Base-by-base conservation (phyloP, 2,329 filamentous ascomycete species). In the Aspergillus sp. region DNA sequence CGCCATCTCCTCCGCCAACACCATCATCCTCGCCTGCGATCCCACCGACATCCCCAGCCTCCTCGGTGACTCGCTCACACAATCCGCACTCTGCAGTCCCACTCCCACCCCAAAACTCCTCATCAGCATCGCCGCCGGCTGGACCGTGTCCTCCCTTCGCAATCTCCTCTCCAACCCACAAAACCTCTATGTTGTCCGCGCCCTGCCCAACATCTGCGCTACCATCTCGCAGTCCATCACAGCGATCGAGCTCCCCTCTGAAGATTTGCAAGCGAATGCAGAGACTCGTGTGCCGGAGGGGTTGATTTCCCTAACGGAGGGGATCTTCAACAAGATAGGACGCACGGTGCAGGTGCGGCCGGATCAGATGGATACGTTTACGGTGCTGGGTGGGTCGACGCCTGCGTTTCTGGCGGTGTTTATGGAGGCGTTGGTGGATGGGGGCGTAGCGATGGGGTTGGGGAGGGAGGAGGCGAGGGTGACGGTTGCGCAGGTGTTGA, bases 401-500 rank as follows among this genome's bases (percentile, higher is more conserved):
- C 85, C 85, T 1, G 86, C 86, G 0, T 87, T 88, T 70, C 82
- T 83, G 47, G 84, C 85, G 0, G 73, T 88, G 6, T 78, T 88
- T 39, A 76, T 85, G 5, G 86, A 88, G 67, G 83, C 83, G 0
- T 77, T 87, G 60, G 83, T 85, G 2, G 85, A 88, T 67, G 86
- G 85, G 0, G 86, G 81, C 2, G 84, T 88, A 2, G 85, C 86
- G 0, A 87, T 87, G 78, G 86, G 86, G 1, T 67, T 88, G 17
- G 85, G 85, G 1, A 72, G 85, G 17, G 82, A 83, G 2, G 81
- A 87, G 67, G 85, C 86, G 2, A 83, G 86, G 65, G 68, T 82
- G 6, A 87, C 88, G 84, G 83, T 85, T 56, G 83, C 85, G 6
- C 86, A 88, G 76, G 83, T 83, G 0, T 84, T 88, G 81, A 77